These are phyloP conservation scores for Claviceps cyperi DNA, from an alignment of 2,329 filamentous ascomycete genomes.

Conservation along the genomic window DNA sequence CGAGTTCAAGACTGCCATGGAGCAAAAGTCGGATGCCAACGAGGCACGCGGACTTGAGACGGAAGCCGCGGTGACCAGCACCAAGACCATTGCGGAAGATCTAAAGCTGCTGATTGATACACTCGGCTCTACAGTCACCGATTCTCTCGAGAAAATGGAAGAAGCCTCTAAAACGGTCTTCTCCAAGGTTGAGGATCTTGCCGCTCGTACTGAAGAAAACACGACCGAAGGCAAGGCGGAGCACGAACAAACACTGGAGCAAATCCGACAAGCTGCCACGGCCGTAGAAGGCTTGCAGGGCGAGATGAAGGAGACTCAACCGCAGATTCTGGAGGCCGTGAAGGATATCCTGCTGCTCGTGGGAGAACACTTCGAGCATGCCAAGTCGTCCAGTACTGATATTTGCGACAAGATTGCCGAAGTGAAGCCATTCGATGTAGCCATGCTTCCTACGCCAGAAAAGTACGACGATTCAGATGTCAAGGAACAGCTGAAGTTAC, in stretches of 20 bases:
- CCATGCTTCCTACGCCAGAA: slow-evolving; percentile 41
- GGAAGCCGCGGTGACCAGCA: slow-evolving; percentile 57
- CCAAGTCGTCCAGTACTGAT: slow-evolving; percentile 47
- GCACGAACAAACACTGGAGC: slow-evolving; percentile 69
- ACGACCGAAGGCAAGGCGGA: slow-evolving; percentile 61
- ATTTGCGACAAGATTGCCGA: slow-evolving; percentile 48
- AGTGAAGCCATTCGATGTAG: slow-evolving; percentile 43
- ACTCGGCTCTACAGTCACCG: slow-evolving; percentile 64
- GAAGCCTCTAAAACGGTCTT: slow-evolving; percentile 82
- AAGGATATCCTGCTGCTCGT: slow-evolving; percentile 75
- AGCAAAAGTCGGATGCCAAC: slow-evolving; percentile 57
- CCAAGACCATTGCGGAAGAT: slow-evolving; percentile 73
- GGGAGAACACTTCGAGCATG: slow-evolving; percentile 77
- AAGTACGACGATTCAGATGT: slow-evolving; percentile 28
- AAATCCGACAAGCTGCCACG: slow-evolving; percentile 60
- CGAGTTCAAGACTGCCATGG: slow-evolving; percentile 59
- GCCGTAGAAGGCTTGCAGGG: slow-evolving; percentile 64
- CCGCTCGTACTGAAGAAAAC: slow-evolving; percentile 59
- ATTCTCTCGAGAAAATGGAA: slow-evolving; percentile 74
- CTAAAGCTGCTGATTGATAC: slow-evolving; percentile 76
- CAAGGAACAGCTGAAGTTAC: slow-evolving; percentile 16
- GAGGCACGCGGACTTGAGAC: slow-evolving; percentile 62
- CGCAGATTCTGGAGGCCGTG: slow-evolving; percentile 74
- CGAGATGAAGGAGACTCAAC: slow-evolving; percentile 70
- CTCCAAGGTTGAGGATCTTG: slow-evolving; percentile 65